Base-by-base conservation (phyloP, 2,329 filamentous ascomycete species). In the Fusarium siculi region DNA sequence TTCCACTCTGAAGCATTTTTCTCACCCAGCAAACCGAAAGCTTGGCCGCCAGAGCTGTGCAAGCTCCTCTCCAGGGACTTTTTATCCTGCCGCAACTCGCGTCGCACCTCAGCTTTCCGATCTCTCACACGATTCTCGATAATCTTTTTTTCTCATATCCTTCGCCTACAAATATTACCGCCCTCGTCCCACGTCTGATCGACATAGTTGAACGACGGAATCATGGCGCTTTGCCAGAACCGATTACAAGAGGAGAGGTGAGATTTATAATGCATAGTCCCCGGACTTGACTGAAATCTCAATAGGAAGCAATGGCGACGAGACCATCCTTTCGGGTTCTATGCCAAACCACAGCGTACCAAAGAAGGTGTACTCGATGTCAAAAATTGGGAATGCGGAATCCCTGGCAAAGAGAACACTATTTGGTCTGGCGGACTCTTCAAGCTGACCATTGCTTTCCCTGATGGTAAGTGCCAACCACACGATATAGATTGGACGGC, bases 391-490 rank as follows among this genome's bases (percentile, higher is more conserved):
- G 95, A 98, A 78, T 98, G 96, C 79, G 95, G 95, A 47, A 93
- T 99, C 47, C 96, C 96, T 7, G 96, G 97, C 79, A 98, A 97
- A 81, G 92, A 97, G 68, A 96, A 97, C 86, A 99, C 97, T 0
- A 91, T 98, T 28, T 99, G 96, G 96, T 95, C 97, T 79, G 95
- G 95, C n/a, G 96, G 96, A 4, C 85, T 98, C 16, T 98, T 98
- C 86, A 99, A 98, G 86, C 86, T 99, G 66, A 94, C 93, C 65
- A 93, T 99, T 78, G 91, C 89, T 16, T 99, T 99, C 78, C 96
- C 97, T 0, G 96, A 99, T 79, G 95, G 95, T 96, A 84, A 82
- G 91, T 72, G 39, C 36, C 40, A 34, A 36, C 19, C 59, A 6
- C n/a, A 30, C 32, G 44, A 54, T 58, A 53, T 36, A 21, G 30